phyloP scores from a whole-genome alignment of 2,329 filamentous ascomycete species.

The Botryotinia convoluta region DNA sequence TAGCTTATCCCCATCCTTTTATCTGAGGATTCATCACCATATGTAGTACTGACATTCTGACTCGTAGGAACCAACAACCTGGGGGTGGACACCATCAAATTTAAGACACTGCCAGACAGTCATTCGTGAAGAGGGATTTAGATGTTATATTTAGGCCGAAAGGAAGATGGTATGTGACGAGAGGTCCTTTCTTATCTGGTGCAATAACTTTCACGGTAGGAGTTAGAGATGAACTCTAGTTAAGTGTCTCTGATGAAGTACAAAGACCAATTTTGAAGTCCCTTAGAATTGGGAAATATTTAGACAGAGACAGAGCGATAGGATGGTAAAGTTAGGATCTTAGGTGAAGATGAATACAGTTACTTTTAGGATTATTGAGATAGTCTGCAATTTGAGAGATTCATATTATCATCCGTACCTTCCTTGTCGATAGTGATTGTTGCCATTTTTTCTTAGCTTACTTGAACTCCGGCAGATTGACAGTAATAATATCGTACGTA shows the following conservation, averaged over 20 bases:
- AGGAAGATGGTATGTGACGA: too few species aligned
- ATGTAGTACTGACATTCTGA: background rate
- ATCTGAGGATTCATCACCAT: rapidly evolving
- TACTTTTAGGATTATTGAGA: background rate
- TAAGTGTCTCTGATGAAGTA: background rate
- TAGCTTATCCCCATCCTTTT: rapidly evolving
- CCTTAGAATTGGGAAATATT: background rate
- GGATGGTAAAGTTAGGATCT: background rate
- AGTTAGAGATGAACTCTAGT: too few species aligned
- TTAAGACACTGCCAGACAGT: background rate
- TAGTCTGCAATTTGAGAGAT: background rate
- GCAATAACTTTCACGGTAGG: background rate
- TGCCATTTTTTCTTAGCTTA: background rate
- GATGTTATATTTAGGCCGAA: background rate
- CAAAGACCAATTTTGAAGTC: background rate
- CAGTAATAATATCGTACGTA: background rate
- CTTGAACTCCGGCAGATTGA: background rate
- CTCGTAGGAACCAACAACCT: background rate
- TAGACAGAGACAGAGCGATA: background rate
- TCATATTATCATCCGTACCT: background rate
- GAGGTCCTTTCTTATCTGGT: rapidly evolving
- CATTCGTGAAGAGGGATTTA: background rate
- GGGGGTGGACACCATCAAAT: slow-evolving; percentile 5
- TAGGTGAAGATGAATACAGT: background rate
- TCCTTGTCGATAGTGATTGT: background rate